Evolutionary conservation across 352 stramenopile species (phyloP).

Genomic region (Albugo laibachii): DNA sequence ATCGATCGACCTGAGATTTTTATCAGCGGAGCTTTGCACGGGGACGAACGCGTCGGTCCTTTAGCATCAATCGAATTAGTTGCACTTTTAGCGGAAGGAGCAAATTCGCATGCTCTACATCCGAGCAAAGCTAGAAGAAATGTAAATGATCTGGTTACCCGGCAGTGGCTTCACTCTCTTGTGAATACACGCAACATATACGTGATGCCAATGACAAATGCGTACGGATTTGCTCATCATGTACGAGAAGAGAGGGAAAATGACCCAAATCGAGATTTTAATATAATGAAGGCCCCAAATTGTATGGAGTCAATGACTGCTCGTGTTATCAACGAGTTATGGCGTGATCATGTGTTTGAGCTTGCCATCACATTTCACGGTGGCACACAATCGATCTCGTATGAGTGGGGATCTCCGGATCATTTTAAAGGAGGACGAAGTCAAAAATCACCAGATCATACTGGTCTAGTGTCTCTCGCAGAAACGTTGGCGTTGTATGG

Average conservation of each 20-base stretch:
- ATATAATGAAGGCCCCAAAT: slow-evolving; percentile 77
- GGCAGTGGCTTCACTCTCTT: slow-evolving; percentile 49
- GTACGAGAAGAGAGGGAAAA: slow-evolving; percentile 65
- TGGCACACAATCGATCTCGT: slow-evolving; percentile 91
- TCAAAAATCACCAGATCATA: slow-evolving; percentile 65
- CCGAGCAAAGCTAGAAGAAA: slow-evolving; percentile 4
- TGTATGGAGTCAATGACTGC: slow-evolving; percentile 95
- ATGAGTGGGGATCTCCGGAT: slow-evolving; percentile 93
- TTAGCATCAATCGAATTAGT: slow-evolving; percentile 80
- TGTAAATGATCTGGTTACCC: slow-evolving; percentile 19
- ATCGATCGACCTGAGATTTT: slow-evolving; percentile 85
- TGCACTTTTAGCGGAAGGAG: slow-evolving; percentile 60
- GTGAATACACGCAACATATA: slow-evolving; percentile 74
- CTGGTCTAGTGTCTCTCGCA: slow-evolving; percentile 35
- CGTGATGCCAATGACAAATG: slow-evolving; percentile 87
- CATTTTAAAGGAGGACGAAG: slow-evolving; percentile 51
- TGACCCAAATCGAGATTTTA: slow-evolving; percentile 98
- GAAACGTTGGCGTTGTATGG: slow-evolving; percentile 46
- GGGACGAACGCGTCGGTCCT: slow-evolving; percentile 88
- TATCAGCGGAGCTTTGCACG: slow-evolving; percentile 91
- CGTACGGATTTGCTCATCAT: slow-evolving; percentile 81
- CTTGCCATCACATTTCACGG: slow-evolving; percentile 95
- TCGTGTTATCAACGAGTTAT: slow-evolving; percentile 93
- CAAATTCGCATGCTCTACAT: slow-evolving; percentile 15
- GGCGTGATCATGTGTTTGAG: slow-evolving; percentile 92